Conservation (phyloP, 495 filamentous ascomycete genomes). For the Trichoderma asperelloides region DNA sequence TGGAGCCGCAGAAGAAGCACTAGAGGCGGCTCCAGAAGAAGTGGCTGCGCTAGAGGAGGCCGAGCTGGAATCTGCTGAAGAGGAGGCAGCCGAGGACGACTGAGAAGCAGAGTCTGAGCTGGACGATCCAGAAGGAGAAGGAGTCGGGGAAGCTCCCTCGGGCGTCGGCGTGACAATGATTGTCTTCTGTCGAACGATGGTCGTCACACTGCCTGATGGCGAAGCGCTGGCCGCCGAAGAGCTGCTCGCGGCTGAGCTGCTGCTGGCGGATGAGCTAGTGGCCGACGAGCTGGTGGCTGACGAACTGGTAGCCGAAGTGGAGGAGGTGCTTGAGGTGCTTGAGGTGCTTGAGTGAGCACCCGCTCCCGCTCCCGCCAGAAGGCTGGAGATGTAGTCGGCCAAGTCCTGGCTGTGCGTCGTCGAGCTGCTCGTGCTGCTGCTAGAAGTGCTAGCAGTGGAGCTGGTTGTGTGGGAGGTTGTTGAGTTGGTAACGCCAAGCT, state of each 20-base stretch:
- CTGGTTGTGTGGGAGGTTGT: neutral
- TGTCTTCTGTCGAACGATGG: neutral
- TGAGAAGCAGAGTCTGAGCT: neutral
- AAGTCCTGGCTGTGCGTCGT: neutral
- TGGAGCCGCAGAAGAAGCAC: neutral
- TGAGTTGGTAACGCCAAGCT: constrained; percentile 35
- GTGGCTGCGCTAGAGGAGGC: neutral
- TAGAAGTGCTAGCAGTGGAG: neutral
- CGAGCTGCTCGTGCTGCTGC: neutral
- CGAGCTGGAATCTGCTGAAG: neutral
- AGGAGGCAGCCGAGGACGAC: neutral
- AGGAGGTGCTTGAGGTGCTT: too few relatives aligned
- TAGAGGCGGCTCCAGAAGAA: neutral
- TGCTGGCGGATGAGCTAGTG: neutral
- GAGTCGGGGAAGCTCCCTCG: neutral
- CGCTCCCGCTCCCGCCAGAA: neutral
- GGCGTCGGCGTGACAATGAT: neutral
- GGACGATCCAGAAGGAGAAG: neutral
- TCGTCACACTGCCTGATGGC: neutral
- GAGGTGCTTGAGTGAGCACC: neutral
- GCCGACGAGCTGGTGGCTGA: neutral
- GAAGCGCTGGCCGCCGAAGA: neutral
- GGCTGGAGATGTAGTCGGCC: neutral
- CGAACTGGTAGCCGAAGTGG: neutral
- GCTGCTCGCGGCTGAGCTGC: neutral